A percentile compares a stretch with the other conserved stretches of the same genome.
Conservation (phyloP, 768 basidiomycete species). For the Mycena rebaudengoi region DNA sequence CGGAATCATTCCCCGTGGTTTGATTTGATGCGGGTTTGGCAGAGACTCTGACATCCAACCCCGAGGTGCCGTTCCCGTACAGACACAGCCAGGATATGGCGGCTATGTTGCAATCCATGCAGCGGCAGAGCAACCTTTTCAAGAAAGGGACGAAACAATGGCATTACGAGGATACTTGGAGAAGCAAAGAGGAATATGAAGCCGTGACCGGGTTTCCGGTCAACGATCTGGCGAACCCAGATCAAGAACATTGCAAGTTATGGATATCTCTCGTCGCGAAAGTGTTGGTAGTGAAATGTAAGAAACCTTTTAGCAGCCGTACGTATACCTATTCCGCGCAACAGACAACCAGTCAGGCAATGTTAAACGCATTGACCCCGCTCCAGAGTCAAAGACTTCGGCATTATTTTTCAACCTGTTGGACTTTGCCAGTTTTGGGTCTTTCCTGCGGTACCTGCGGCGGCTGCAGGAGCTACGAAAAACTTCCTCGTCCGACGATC, state of each 20-base stretch:
- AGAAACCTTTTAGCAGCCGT: neutral
- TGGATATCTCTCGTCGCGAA: neutral
- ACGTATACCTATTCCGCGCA: no score
- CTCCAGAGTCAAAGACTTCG: neutral
- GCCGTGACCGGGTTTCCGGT: no score
- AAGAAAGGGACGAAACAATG: no score
- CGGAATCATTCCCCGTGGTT: neutral
- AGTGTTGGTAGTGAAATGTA: constrained; percentile 1
- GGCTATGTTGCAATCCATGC: neutral
- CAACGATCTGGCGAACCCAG: neutral
- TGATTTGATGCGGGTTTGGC: neutral
- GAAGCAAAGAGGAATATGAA: no score
- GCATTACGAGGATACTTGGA: no score
- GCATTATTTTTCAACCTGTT: neutral
- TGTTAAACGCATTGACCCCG: neutral
- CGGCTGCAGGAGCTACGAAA: constrained; percentile 11
- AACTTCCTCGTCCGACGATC: constrained; percentile 1
- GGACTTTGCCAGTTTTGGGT: constrained; percentile 9
- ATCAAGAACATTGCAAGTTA: neutral
- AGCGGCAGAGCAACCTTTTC: neutral
- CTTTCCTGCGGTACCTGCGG: constrained; percentile 7
- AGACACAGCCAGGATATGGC: constrained; percentile 8
- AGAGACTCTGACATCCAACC: constrained; percentile 10
- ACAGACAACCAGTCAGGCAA: neutral
- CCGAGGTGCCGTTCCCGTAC: constrained; percentile 4